These are phyloP conservation scores for Orbilia brochopaga DNA, from an alignment of 2,329 filamentous ascomycete genomes.

Conservation along the genomic window DNA sequence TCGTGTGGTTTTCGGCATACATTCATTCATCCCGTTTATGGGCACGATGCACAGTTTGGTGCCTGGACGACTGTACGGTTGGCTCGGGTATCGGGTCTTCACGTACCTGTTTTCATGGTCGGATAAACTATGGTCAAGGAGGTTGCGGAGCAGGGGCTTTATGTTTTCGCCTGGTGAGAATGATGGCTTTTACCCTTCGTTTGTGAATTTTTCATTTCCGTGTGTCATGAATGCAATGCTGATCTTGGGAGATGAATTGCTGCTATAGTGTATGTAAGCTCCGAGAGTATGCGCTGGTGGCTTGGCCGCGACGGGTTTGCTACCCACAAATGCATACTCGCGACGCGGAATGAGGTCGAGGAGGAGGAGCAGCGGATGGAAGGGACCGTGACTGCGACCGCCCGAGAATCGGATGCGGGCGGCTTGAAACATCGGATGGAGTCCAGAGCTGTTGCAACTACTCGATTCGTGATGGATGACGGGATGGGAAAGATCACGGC, in stretches of 20 bases:
- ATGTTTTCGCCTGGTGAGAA: constrained; percentile 73
- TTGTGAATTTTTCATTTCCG: not conserved
- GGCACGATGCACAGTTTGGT: constrained; percentile 77
- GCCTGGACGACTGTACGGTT: constrained; percentile 73
- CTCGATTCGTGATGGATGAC: constrained; percentile 25
- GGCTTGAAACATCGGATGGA: constrained; percentile 42
- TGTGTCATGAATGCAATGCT: not conserved
- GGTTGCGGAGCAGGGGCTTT: constrained; percentile 79
- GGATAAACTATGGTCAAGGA: constrained; percentile 82
- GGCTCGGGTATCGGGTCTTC: constrained; percentile 86
- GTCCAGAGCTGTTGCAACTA: constrained; percentile 34
- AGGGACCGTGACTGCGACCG: constrained; percentile 56
- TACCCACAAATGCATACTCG: constrained; percentile 82
- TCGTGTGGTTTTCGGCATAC: constrained; percentile 83
- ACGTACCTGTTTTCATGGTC: constrained; percentile 88
- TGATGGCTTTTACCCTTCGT: not conserved
- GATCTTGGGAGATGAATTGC: not conserved
- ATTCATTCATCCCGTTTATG: constrained; percentile 93
- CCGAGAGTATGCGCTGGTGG: constrained; percentile 96
- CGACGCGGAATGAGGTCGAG: constrained; percentile 73
- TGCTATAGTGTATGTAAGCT: constrained; percentile 75
- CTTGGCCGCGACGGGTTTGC: constrained; percentile 84
- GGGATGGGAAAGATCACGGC: constrained; percentile 52
- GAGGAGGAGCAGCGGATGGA: constrained; percentile 63
- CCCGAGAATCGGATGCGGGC: constrained; percentile 53